Evolutionary conservation across 192 early-diverging fungal genomes (phyloP), one percentile per base, ranked within the genome.

Genomic region (Rhizoclosmatium sp.): DNA sequence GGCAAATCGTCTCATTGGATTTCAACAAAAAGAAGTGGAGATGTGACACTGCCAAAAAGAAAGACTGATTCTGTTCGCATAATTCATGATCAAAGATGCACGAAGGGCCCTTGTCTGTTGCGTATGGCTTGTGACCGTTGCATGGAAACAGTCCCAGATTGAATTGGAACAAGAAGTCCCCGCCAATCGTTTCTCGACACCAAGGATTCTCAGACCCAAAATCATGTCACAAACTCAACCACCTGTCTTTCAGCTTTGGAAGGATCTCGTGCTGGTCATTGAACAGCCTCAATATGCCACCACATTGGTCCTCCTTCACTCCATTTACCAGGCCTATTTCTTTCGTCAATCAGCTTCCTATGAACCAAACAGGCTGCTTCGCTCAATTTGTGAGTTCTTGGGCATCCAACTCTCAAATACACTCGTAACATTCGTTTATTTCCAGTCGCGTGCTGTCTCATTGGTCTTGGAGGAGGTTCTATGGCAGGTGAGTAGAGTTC

Each of bases 391-490:
- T 76, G 42, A 76, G 59, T 76, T 16, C 4, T 10, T 44, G 51
- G 71, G 5, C 31, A n/a, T 31, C 9, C 19, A 51, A 54, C 51
- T 21, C 4, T 39, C 41, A 51, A 16, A 31, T 31, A 31, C 16
- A n/a, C 12, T 12, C 69, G 1, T 16, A 41, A 12, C 16, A 19
- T 40, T 59, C 5, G 5, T n/a, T 31, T 16, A 47, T 62, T 4
- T 51, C 39, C 14, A 76, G 74, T 79, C n/a, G 31, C n/a, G 10
- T 61, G 47, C 39, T 23, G 49, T 14, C 14, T 79, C 7, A 69
- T 79, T 40, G 78, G 67, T 46, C 21, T 85, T 9, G 84, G 84
- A 47, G 84, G 84, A 31, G 75, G 83, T 40, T 75, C 79, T 45
- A 10, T 81, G 4, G 80, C 79, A 4, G 69, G 79, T 83, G 76